Conservation (phyloP, 148 eudicot species). For the Camellia granthamiana region DNA sequence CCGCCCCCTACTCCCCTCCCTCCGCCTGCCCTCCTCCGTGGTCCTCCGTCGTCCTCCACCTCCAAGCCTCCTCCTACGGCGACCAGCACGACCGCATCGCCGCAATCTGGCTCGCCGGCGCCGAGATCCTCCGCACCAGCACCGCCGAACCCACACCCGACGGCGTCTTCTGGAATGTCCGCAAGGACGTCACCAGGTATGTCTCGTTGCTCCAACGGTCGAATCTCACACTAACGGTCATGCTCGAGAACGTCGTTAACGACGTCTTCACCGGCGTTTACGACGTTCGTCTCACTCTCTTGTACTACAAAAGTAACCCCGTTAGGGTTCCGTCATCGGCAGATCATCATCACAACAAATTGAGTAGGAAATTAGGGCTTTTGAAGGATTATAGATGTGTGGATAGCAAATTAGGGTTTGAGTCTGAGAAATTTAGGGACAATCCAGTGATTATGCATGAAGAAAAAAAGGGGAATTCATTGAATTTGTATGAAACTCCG, state of each 20-base stretch:
- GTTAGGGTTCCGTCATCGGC: constrained; percentile 12
- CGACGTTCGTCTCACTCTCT: constrained; percentile 46
- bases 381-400: neutral
- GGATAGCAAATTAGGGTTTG: constrained; percentile 10
- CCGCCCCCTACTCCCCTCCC: constrained; percentile 57
- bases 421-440: constrained; percentile 3
- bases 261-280: constrained; percentile 63
- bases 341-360: neutral
- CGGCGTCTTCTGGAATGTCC: constrained; percentile 68
- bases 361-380: constrained; percentile 32
- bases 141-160: constrained; percentile 61
- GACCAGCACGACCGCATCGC: constrained; percentile 72
- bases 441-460: neutral
- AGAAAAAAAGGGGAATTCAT: neutral
- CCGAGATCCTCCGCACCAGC: constrained; percentile 78
- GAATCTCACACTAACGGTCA: constrained; percentile 47
- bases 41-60: constrained; percentile 46
- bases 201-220: constrained; percentile 34
- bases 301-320: constrained; percentile 32
- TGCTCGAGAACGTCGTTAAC: constrained; percentile 74
- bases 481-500: constrained; percentile 40
- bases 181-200: constrained; percentile 71
- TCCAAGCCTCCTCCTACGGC: constrained; percentile 44
- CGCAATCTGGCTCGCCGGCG: constrained; percentile 69
- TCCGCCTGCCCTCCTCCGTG: constrained; percentile 41